These are phyloP conservation scores for Rubroboletus satanas DNA, from an alignment of 768 basidiomycete species.

Conservation along the genomic window DNA sequence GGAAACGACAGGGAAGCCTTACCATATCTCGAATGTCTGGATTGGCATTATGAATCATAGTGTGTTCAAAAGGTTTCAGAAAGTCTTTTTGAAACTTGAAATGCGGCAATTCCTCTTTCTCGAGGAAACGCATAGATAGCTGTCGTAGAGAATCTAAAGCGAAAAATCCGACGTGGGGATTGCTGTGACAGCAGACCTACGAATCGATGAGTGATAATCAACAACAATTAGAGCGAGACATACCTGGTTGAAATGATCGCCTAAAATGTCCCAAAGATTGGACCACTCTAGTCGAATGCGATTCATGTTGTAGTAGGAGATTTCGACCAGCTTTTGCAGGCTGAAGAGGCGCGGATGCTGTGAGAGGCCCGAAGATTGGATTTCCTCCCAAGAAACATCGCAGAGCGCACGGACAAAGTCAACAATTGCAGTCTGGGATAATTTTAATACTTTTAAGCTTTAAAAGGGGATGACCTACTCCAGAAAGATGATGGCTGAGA, in stretches of 20 bases:
- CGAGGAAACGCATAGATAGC: conserved; percentile 96
- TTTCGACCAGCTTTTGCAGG: conserved; percentile 96
- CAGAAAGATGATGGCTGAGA: conserved; percentile 88
- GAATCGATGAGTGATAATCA: conserved; percentile 9
- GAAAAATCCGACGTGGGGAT: conserved; percentile 94
- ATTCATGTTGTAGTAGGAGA: conserved; percentile 99
- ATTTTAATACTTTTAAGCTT: conserved; percentile 7
- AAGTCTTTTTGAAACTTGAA: conserved; percentile 99
- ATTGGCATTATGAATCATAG: conserved; percentile 95
- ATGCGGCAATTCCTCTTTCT: conserved; percentile 96
- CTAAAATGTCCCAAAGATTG: conserved; percentile 94
- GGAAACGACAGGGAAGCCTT: conserved; percentile 2
- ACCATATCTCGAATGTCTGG: conserved; percentile 97
- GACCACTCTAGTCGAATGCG: conserved; percentile 99
- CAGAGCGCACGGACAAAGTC: conserved; percentile 95
- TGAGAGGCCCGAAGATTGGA: conserved; percentile 92
- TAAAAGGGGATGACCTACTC: conserved; percentile 52
- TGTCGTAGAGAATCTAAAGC: conserved; percentile 95
- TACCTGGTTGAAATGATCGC: conserved; percentile 98
- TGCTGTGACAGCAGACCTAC: conserved; percentile 97
- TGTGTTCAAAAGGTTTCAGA: conserved; percentile 95
- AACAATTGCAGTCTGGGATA: conserved; percentile 82
- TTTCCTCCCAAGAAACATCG: conserved; percentile 99
- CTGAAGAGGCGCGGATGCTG: conserved; percentile 95
- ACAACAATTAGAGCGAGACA: not conserved